These are phyloP conservation scores for Podaxis sp. DNA, from an alignment of 768 basidiomycete species.

Conservation along the genomic window DNA sequence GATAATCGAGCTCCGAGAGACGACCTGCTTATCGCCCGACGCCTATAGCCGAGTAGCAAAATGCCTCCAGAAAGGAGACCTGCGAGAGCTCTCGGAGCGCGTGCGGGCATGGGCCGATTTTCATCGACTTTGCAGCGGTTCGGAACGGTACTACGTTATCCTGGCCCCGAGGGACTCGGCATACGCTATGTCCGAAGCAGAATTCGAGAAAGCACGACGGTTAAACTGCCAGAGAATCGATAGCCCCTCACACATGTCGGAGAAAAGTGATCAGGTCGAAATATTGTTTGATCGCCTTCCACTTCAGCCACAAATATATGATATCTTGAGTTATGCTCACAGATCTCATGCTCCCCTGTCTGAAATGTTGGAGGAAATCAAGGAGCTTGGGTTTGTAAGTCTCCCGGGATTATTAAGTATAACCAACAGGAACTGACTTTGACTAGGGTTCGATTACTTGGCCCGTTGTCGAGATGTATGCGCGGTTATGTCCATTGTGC, in stretches of 20 bases:
- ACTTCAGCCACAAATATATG: conserved; percentile 64
- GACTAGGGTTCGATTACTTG: conserved; percentile 60
- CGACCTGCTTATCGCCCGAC: conserved; percentile 51
- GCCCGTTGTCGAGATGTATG: conserved; percentile 71
- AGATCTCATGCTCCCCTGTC: conserved; percentile 50
- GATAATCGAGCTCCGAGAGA: conserved; percentile 53
- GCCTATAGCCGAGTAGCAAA: conserved; percentile 48
- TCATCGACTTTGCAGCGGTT: conserved; percentile 61
- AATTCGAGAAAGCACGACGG: conserved; percentile 45
- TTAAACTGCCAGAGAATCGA: conserved; percentile 17
- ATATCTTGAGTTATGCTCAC: conserved; percentile 64
- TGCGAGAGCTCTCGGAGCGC: conserved; percentile 29
- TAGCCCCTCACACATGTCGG: neutral
- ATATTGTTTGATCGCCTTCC: conserved; percentile 56
- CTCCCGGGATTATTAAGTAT: neutral
- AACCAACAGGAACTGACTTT: neutral
- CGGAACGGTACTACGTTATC: conserved; percentile 52
- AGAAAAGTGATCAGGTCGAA: neutral
- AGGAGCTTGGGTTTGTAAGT: conserved; percentile 58
- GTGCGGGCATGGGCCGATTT: conserved; percentile 50
- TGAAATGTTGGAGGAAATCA: conserved; percentile 52
- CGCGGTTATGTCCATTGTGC: conserved; percentile 53
- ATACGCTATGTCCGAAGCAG: conserved; percentile 44
- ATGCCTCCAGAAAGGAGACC: conserved; percentile 39
- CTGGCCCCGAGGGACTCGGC: conserved; percentile 57